Conservation (phyloP, 768 basidiomycete species). For the Pisolithus sp. region DNA sequence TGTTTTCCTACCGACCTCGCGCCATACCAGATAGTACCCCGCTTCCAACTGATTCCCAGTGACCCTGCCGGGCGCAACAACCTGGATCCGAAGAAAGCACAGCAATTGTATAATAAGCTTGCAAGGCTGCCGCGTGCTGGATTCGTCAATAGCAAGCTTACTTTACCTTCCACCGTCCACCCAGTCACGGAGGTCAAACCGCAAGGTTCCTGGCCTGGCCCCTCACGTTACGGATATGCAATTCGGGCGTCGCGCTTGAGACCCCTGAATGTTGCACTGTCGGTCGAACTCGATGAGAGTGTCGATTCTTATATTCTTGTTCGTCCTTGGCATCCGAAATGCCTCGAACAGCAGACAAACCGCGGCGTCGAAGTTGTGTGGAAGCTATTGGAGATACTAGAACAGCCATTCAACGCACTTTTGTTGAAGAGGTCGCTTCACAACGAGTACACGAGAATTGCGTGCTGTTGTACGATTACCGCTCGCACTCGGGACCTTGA, state of each 20-base stretch:
- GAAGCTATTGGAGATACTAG: no score
- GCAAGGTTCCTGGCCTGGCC: neutral
- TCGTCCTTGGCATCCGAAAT: constrained; percentile 26
- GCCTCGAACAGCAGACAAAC: neutral
- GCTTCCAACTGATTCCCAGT: neutral
- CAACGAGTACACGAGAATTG: no score
- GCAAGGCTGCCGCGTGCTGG: neutral
- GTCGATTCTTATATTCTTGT: constrained; percentile 35
- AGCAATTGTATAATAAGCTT: neutral
- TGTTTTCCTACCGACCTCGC: constrained; percentile 1
- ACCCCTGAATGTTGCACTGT: no score
- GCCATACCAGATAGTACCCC: neutral
- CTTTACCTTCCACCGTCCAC: neutral
- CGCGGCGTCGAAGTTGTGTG: no score
- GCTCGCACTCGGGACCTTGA: no score
- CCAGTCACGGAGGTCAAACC: neutral
- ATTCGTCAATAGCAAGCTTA: neutral
- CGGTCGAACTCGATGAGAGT: neutral
- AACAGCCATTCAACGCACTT: no score
- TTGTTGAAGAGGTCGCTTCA: no score
- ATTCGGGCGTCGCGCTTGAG: no score
- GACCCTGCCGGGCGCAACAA: neutral
- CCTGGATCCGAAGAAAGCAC: neutral
- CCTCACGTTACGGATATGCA: neutral
- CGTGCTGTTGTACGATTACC: no score